Conservation (phyloP, 805 yeast genomes). For the Cyberlindnera japonica region DNA sequence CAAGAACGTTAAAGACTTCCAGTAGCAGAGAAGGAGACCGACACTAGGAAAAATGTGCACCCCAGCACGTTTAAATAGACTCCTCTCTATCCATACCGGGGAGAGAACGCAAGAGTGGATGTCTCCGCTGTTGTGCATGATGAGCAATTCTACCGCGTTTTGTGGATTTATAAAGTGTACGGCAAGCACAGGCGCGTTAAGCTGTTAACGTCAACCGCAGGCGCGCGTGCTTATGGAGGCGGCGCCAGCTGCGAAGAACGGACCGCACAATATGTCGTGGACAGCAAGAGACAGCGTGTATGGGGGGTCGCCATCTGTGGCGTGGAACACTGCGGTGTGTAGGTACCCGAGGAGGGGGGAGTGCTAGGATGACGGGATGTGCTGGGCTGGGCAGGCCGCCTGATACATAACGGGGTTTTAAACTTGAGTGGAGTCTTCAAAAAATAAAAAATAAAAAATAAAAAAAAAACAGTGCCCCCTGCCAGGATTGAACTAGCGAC, state of each 20-base stretch:
- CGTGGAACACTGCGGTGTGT: too few relatives aligned
- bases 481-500: constrained; percentile 94
- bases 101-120: neutral
- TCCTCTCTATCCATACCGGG: neutral
- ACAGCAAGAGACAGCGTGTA: too few relatives aligned
- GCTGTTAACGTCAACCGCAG: constrained; percentile 19
- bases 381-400: too few relatives aligned
- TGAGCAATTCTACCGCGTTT: neutral
- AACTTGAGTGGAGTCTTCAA: too few relatives aligned
- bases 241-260: too few relatives aligned
- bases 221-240: too few relatives aligned
- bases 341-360: too few relatives aligned
- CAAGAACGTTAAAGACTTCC: neutral
- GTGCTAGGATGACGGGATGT: too few relatives aligned
- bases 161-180: constrained; percentile 4
- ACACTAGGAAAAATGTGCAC: neutral
- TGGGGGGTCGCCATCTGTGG: too few relatives aligned
- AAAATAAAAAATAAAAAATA: too few relatives aligned
- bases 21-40: neutral
- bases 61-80: neutral
- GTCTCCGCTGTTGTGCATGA: neutral
- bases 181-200: constrained; percentile 14
- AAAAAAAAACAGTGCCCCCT: constrained; percentile 50
- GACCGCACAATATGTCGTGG: too few relatives aligned
- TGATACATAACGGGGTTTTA: too few relatives aligned